Evolutionary conservation across 768 basidiomycete genomes (phyloP), one percentile per base, ranked within the genome.

Genomic region (Cyclocybe cylindracea): DNA sequence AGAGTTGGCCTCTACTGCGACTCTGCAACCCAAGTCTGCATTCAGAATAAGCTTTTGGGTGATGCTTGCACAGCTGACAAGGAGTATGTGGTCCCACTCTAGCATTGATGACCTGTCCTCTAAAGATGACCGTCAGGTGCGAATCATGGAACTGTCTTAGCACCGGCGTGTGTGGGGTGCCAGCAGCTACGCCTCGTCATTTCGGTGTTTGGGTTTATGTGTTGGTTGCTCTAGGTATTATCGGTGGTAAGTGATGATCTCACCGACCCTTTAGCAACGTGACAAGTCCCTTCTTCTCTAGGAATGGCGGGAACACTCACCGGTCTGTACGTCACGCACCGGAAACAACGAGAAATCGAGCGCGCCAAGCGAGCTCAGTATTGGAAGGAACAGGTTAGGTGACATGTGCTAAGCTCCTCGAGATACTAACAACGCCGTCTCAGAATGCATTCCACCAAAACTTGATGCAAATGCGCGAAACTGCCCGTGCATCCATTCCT

Each of bases 301-400:
- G 92, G 89, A 41, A 91, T 94, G 79, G 70, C 82, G 53, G 87
- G 79, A 11, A 87, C 86, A 7, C 75, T 93, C 38, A 69, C 82
- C 46, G 77, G 79, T 3, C 74, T 95, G 34, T 93, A 82, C 71
- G 75, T 85, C 59, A 59, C 88, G 6, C 91, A 94, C 60, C 74
- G 85, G 36, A 81, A 83, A 58, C 81, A 87, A 57, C 83, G 92
- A 58, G 85, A 85, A 38, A 68, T 74, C 51, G 91, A 94, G 61
- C 86, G 89, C 41, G 86, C 89, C 71, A 92, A 87, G 69, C 86
- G 92, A 58, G 72, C 85, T 39, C 90, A 92, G 64, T 94, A 94
- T 70, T 94, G 92, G 87, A 85, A 86, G 58, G 92, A 94, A 73
- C 91, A 92, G 78, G 87, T 84, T 56, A n/a, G 42, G 11, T 19